Base-by-base conservation (phyloP, 2,329 filamentous ascomycete species). In the Ophiostoma australiae region DNA sequence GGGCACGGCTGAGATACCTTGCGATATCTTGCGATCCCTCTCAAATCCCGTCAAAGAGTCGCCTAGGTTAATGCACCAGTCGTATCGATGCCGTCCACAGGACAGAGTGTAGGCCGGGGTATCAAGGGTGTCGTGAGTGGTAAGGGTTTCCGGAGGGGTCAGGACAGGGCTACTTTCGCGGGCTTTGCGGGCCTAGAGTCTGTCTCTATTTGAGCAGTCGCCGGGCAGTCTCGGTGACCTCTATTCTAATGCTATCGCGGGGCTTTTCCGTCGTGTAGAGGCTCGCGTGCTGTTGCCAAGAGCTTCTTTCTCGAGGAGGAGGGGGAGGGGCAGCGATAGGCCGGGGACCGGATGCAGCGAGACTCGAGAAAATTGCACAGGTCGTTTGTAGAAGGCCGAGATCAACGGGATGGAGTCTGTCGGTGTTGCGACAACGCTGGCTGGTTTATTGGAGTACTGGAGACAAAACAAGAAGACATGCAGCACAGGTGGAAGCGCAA, bases 301-400 rank as follows among this genome's bases (percentile, higher is more conserved):
- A 33, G 33, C 33, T 65, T 31, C 31, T 33, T 31, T 31, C 13
- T 39, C 33, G 61, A 65, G 61, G 61, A 39, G 17, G 17, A 35
- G 63, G 63, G 63, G 63, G 63, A 66, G 63, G 63, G 63, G 63
- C 63, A 66, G 35, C 63, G 63, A 66, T 66, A 39, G 33, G 20
- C 35, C 33, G 35, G 20, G 20, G 11, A 1, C 3, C 61, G 33
- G 63, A 23, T 20, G 35, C 39, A 68, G n/a, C 39, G 27, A 27
- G 20, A 68, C 11, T 11, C 15, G 41, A 31, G 23, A 68, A 39
- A 23, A 27, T 68, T 17, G 41, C 3, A 52, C 8, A 15, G n/a
- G 37, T n/a, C 3, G 63, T 23, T 66, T 39, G 63, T 5, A 39
- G 63, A 20, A 27, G 63, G 63, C 20, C 35, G 63, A 39, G 11